phyloP scores from a whole-genome alignment of 345 rosid genomes.

The Zanthoxylum bungeanum region DNA sequence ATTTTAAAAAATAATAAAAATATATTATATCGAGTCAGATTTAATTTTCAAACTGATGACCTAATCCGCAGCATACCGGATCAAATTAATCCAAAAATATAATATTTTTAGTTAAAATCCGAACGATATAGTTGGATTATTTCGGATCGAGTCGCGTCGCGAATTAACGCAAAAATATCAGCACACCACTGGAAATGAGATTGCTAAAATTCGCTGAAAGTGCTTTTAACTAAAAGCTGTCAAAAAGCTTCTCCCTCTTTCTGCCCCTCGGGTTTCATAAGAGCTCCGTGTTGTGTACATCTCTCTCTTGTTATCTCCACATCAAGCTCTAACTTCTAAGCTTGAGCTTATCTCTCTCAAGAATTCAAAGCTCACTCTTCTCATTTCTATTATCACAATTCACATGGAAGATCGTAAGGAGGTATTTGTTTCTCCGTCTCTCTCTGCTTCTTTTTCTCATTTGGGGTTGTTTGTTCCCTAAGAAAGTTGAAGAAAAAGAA shows the following conservation, averaged over 20 bases:
- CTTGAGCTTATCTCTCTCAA: background rate
- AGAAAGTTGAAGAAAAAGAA: background rate
- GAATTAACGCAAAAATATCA: too few species aligned
- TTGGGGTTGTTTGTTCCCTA: background rate
- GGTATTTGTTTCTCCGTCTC: constrained; percentile 26
- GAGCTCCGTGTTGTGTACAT: background rate
- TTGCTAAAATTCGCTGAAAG: too few species aligned
- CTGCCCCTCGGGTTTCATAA: background rate
- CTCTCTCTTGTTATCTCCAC: background rate
- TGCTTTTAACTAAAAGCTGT: background rate
- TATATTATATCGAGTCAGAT: too few species aligned
- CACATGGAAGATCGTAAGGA: constrained; percentile 64
- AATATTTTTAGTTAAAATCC: too few species aligned
- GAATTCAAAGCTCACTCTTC: background rate
- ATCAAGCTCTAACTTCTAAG: background rate
- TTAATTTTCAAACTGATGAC: too few species aligned
- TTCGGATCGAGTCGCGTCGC: too few species aligned
- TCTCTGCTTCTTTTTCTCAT: background rate
- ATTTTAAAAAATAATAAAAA: too few species aligned
- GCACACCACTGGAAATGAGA: too few species aligned
- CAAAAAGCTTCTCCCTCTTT: background rate
- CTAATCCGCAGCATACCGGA: too few species aligned
- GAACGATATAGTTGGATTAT: too few species aligned
- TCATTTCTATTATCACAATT: background rate
- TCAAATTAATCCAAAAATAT: too few species aligned